Evolutionary conservation across 2,329 filamentous ascomycete genomes (phyloP).

Genomic region (Pestalotiopsis sp.): DNA sequence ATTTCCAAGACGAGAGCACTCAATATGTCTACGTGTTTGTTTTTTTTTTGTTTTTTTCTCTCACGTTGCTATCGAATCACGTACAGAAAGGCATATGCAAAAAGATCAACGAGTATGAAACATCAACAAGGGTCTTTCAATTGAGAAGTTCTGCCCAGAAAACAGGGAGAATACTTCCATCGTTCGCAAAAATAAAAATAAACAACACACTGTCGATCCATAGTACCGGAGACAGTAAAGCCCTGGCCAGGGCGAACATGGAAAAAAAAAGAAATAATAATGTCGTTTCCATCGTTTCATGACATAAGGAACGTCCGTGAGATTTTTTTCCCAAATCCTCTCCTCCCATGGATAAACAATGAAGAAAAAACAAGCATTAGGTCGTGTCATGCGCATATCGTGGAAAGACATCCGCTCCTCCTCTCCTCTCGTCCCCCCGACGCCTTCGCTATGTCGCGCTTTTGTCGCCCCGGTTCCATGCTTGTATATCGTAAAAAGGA

Average conservation of each 20-base stretch:
- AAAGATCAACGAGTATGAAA: background rate
- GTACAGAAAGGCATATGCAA: background rate
- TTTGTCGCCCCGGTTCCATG: constrained; percentile 1
- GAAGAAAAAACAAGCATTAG: background rate
- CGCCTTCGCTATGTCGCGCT: background rate
- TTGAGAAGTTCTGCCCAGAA: background rate
- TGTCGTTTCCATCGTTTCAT: background rate
- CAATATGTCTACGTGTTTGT: no score
- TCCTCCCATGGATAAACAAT: background rate
- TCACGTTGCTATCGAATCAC: background rate
- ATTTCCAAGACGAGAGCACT: no score
- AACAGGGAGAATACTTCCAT: background rate
- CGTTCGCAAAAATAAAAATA: background rate
- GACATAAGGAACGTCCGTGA: constrained; percentile 7
- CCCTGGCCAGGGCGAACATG: constrained; percentile 3
- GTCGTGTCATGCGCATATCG: constrained; percentile 1
- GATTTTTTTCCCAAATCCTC: background rate
- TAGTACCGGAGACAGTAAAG: background rate
- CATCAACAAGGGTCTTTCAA: background rate
- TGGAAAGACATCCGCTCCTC: no score
- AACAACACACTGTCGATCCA: background rate
- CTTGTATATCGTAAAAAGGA: background rate
- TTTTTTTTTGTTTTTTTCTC: no score
- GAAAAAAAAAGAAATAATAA: constrained; percentile 13
- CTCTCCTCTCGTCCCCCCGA: background rate